Evolutionary conservation across 1,284 basidiomycete genomes (phyloP), one percentile per base, ranked within the genome.

Genomic region (Cryptococcus sp.): DNA sequence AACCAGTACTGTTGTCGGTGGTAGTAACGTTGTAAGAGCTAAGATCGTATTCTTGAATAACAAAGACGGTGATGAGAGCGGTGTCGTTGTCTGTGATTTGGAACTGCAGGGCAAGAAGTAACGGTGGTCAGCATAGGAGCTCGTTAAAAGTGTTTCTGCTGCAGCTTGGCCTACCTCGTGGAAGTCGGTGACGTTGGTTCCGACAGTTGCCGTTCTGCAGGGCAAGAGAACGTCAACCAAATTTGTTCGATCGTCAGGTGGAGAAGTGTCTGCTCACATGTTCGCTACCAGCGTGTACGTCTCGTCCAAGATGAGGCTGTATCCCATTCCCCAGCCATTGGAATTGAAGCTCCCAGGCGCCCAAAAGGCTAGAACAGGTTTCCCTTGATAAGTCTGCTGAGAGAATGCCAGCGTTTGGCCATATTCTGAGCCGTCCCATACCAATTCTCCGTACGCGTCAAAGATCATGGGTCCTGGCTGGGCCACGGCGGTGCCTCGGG

Each of bases 61-160:
- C 52, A 59, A 76, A 78, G 15, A 63, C 57, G 2, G 68, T 63
- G 44, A 73, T 50, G 11, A 77, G 56, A 1, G 73, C 76, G 13
- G 74, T 74, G 55, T 69, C 58, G 51, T 74, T 66, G 10, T 58
- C 26, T 2, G 74, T 74, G 58, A 77, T 64, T 11, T 59, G 55
- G 54, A 69, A 70, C 63, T 72, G 59, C 8, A 22, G 20, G 29
- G 20, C 34, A 38, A 3, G 4, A 29, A 41, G 29, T 25, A 23
- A 37, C 5, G 29, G 10, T 6, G 8, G 22, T 57, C 39, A 54
- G 48, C 2, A 34, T 5, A 34, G 29, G 37, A 17, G 11, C 34
- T 20, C 26, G 19, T 39, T 38, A 26, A 25, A 25, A 5, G 34
- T 17, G 39, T 19, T 19, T 11, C 17, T 10, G 20, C 16, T 43